Evolutionary conservation across 441 rosid genomes (phyloP), one percentile per base, ranked within the genome.

Genomic region (Metrosideros polymorpha): DNA sequence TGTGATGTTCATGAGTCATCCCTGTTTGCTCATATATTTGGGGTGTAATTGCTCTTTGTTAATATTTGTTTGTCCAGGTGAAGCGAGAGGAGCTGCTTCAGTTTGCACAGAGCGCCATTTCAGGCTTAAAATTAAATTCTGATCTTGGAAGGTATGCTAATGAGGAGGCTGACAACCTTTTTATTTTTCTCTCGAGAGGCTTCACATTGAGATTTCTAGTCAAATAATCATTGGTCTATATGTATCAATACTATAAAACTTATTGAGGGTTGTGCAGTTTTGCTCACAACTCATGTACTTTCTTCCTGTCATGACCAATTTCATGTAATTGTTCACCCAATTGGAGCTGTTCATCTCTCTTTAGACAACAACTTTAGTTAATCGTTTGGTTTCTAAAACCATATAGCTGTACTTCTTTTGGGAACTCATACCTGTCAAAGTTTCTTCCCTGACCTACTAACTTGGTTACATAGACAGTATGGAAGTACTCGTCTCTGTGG

Each of bases 51-150:
- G 45, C 52, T 55, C 52, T 22, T 50, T 45, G 30, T 86, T 66
- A 61, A 52, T 49, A 30, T 45, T 75, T 54, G 32, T 19, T 63
- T 89, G 85, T 90, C n/a, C 87, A 98, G 99, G 99, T 95, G 88
- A 98, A 98, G 93, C 94, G 95, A 82, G 99, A 98, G 90, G 99
- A 98, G 89, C 89, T 98, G 89, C 99, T 98, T 92, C 99, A 96
- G 84, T 98, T 98, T 93, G 98, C 96, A 45, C 99, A 93, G 92
- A 87, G 91, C 83, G 98, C 99, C 85, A 92, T 98, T 89, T 89
- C 98, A n/a, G 98, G 99, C 84, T 92, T 98, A 92, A 98, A 98
- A 92, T 89, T 95, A 83, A 98, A 89, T 90, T 94, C 93, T 84
- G 96, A 96, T 89, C 85, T 96, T 71, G 89, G 94, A 90, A 96